A percentile compares a stretch with the other conserved stretches of the same genome.
Evolutionary conservation across 192 early-diverging fungal genomes (phyloP).

Genomic region (Dispira simplex): DNA sequence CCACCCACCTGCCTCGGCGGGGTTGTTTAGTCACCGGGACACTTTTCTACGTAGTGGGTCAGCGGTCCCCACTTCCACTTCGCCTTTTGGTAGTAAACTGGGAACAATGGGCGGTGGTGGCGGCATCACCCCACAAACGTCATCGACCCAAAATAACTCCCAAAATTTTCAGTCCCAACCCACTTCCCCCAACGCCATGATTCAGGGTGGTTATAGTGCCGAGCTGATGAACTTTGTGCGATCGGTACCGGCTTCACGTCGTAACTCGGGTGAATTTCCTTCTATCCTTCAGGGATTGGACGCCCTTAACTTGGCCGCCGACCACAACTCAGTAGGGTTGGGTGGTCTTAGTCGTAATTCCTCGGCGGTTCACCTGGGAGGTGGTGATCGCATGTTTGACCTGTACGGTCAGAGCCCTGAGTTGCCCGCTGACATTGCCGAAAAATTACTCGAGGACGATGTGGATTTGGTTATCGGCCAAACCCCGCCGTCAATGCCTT

Average conservation of each 20-base stretch:
- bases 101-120: too few relatives aligned
- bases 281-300: constrained; percentile 29
- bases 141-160: too few relatives aligned
- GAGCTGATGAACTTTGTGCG: constrained; percentile 27
- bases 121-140: too few relatives aligned
- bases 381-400: not conserved
- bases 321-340: not conserved
- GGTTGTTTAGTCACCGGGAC: too few relatives aligned
- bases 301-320: constrained; percentile 19
- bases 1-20: too few relatives aligned
- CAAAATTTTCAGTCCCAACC: constrained; percentile 25
- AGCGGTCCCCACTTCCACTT: too few relatives aligned
- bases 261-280: constrained; percentile 51
- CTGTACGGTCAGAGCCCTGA: constrained; percentile 20
- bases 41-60: too few relatives aligned
- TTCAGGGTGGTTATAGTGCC: not conserved
- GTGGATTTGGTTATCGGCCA: constrained; percentile 16
- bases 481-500: not conserved
- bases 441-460: constrained; percentile 17
- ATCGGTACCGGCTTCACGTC: constrained; percentile 50
- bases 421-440: constrained; percentile 15
- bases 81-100: too few relatives aligned
- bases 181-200: constrained; percentile 20
- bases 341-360: constrained; percentile 12
- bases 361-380: constrained; percentile 14